Evolutionary conservation across 192 early-diverging fungal genomes (phyloP), one percentile per base, ranked within the genome.

Genomic region (Cladochytrium replicatum): DNA sequence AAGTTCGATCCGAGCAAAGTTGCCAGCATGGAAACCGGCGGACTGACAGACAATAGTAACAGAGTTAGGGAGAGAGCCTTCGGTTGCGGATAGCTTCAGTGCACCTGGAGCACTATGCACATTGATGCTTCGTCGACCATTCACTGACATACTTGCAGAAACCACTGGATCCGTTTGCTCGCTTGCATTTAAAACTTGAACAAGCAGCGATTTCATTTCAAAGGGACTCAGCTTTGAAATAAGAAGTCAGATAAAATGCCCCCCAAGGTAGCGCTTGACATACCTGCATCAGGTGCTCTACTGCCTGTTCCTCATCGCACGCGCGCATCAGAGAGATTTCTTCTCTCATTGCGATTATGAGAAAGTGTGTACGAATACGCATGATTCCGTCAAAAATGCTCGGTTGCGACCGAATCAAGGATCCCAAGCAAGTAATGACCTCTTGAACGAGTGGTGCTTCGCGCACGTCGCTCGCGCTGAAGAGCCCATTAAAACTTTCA

Each of bases 371-470:
- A 21, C 88, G 79, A 13, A 91, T 68, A 28, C 84, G 64, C 63
- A 88, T 73, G 50, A 91, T 88, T 44, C 88, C 88, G 22, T 85
- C 77, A 68, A 91, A 91, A 57, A 87, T 66, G 2, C 46, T 48
- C 0, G 83, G 80, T 6, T 67, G 63, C 13, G 77, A 70, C 2
- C 82, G 74, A 23, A 88, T 81, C 29, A 91, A 69, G 3, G 75
- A 80, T 2, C 85, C 86, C 6, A 88, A 64, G 43, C 83, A 87
- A 11, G 81, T 87, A 17, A 91, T 66, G 19, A 91, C 69, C 69
- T 91, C 88, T 45, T 89, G 85, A 0, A 89, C 84, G 0, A 91
- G 67, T 2, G 86, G 82, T 0, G 79, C 86, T 48, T 91, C 88
- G 32, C 88, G 82, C 1, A 84, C 75, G 58, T 91, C 87, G 48